Conservation (phyloP, 169 alveolate genomes). For the Plasmodium reichenowi region DNA sequence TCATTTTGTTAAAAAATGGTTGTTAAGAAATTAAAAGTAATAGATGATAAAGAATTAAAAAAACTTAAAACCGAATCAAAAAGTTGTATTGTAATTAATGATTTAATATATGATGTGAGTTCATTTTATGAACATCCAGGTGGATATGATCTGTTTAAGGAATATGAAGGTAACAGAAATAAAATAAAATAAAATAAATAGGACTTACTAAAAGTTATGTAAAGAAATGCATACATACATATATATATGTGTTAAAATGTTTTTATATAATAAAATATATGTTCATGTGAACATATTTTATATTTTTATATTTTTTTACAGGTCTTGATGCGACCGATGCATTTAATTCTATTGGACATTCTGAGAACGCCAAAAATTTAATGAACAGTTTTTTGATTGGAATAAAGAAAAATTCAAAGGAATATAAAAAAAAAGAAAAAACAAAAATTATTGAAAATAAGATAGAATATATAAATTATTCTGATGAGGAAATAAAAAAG, state of each 20-base stretch:
- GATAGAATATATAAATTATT: constrained; percentile 44
- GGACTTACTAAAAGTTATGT: background rate
- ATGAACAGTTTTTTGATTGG: constrained; percentile 69
- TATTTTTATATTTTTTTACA: constrained; percentile 5
- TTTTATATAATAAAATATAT: background rate
- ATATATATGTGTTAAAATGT: background rate
- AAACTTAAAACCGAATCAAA: constrained; percentile 41
- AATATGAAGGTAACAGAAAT: constrained; percentile 31
- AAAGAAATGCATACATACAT: background rate
- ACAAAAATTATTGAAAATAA: constrained; percentile 47
- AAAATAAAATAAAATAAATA: background rate
- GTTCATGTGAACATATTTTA: background rate
- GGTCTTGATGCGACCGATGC: constrained; percentile 75
- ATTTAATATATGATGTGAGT: constrained; percentile 70
- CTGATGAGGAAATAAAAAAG: constrained; percentile 46
- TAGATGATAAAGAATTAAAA: constrained; percentile 37
- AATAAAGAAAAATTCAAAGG: constrained; percentile 29
- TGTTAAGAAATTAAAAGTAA: constrained; percentile 40
- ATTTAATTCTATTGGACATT: constrained; percentile 59
- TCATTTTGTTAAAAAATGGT: constrained; percentile 9
- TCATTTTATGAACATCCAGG: constrained; percentile 76
- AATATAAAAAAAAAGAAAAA: constrained; percentile 24
- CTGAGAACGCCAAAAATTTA: constrained; percentile 46
- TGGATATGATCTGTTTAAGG: constrained; percentile 57
- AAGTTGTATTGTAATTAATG: constrained; percentile 61